These are phyloP conservation scores for Hypoxylon trugodes DNA, from an alignment of 495 filamentous ascomycete species.

Conservation along the genomic window DNA sequence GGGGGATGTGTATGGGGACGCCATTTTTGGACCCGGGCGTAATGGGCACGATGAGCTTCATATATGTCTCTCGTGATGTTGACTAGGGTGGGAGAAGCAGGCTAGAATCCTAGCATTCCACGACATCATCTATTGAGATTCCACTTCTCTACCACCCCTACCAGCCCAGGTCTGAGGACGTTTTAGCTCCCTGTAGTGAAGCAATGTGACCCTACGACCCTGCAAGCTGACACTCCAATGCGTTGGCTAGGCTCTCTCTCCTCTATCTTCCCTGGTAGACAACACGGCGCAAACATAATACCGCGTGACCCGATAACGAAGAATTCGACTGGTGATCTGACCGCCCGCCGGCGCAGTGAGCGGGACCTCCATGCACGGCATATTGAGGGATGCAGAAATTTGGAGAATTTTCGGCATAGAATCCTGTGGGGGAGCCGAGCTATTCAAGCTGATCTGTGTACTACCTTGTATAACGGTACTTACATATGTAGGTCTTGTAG, in stretches of 20 bases:
- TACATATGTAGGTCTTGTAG: too few species aligned
- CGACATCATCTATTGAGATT: conserved; percentile 30
- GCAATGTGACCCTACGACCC: conserved; percentile 23
- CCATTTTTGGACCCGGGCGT: conserved; percentile 7
- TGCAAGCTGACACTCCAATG: conserved; percentile 35
- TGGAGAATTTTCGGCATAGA: conserved; percentile 18
- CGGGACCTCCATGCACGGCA: conserved; percentile 12
- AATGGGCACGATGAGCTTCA: conserved; percentile 18
- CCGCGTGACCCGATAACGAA: conserved; percentile 18
- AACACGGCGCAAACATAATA: background rate
- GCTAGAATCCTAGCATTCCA: conserved; percentile 32
- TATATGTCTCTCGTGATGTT: conserved; percentile 16
- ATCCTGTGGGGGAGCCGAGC: conserved; percentile 5
- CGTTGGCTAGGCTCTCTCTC: conserved; percentile 6
- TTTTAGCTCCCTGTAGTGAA: conserved; percentile 16
- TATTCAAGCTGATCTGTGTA: background rate
- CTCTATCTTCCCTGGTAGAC: conserved; percentile 4
- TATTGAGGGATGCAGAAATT: conserved; percentile 6
- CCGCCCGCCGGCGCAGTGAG: conserved; percentile 5
- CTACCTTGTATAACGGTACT: too few species aligned
- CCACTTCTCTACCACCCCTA: conserved; percentile 9
- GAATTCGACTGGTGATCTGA: conserved; percentile 9
- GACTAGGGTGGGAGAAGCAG: conserved; percentile 5
- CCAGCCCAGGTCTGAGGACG: conserved; percentile 6
- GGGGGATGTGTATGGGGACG: background rate